Base-by-base conservation (phyloP, 257 asterid genomes). In the Gentiana dahurica region DNA sequence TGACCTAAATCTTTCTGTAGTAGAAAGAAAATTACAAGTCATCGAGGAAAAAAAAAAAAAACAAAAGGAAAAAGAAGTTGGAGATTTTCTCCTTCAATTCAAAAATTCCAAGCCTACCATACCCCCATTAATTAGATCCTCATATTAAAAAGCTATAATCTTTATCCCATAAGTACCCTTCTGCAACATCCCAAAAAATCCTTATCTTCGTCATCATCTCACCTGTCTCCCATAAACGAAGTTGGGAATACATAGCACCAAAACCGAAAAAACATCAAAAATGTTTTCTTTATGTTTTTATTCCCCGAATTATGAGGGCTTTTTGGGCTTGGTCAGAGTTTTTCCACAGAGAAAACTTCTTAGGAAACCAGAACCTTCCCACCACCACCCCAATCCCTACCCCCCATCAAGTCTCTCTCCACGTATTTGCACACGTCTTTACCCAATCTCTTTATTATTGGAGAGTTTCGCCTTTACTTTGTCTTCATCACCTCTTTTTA, bases 281-380 rank as follows among this genome's bases (percentile, higher is more conserved):
- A 70, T 69, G 71, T 65, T 63, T 65, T 57, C 61, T 60, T 61
- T 69, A 69, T 65, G 59, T 65, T 57, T 63, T 60, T 61, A 58
- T 57, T 60, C 51, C 59, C 56, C 63, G 70, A 81, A 68, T 70
- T 63, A 72, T 75, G 84, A 79, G 91, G 87, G 78, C 93, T 85
- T 80, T 85, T 80, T 80, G 85, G 89, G 78, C 58, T 73, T 74
- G 93, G 95, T 84, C 95, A 80, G 85, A 84, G 70, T 59, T 74
- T 75, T 67, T 66, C 74, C 83, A 70, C 86, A 81, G 78, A 77
- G 83, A 79, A 76, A 74, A 79, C 83, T 75, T 75, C 78, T 75
- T 75, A 70, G 71, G 74, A 62, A 79, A 77, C 73, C 74, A 80
- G 82, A 83, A 86, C 83, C 81, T 81, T 75, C 75, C 41, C 77